These are phyloP conservation scores for Suillus cothurnatus DNA, from an alignment of 768 basidiomycete genomes.

Conservation along the genomic window DNA sequence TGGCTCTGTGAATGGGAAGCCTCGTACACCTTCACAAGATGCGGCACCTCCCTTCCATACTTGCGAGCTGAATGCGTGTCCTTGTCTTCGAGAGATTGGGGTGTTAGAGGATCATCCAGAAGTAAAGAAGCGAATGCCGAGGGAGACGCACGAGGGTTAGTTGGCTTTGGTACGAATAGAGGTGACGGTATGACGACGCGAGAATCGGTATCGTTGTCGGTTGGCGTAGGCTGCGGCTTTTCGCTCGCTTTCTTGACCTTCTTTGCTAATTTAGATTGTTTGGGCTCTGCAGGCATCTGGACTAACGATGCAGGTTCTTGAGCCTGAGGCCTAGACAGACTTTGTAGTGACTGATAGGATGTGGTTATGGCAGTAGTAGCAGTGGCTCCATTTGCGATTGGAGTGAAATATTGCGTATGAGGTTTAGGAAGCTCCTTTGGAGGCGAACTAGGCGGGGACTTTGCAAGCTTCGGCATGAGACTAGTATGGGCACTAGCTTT, in stretches of 20 bases:
- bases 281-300: slow-evolving; percentile 39
- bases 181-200: slow-evolving; percentile 43
- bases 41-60: slow-evolving; percentile 36
- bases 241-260: slow-evolving; percentile 66
- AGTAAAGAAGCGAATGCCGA: slow-evolving; percentile 78
- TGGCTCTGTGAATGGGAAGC: slow-evolving; percentile 30
- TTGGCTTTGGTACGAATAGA: slow-evolving; percentile 57
- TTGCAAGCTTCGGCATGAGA: slow-evolving; percentile 28
- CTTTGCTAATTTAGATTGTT: slow-evolving; percentile 74
- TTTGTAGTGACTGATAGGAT: slow-evolving; percentile 71
- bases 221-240: slow-evolving; percentile 38
- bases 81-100: slow-evolving; percentile 36
- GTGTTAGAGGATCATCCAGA: slow-evolving; percentile 50
- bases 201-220: slow-evolving; percentile 40
- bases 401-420: slow-evolving; percentile 71
- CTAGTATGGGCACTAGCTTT: slow-evolving; percentile 34
- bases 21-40: slow-evolving; percentile 31
- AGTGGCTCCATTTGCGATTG: slow-evolving; percentile 81
- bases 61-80: slow-evolving; percentile 33
- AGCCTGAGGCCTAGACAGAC: slow-evolving; percentile 46
- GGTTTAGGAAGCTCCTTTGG: slow-evolving; percentile 43
- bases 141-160: slow-evolving; percentile 69
- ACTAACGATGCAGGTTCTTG: slow-evolving; percentile 23
- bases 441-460: slow-evolving; percentile 23
- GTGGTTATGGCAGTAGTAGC: slow-evolving; percentile 86